Percentiles rank a stretch among this genome's conserved stretches.
These are phyloP conservation scores for Stemphylium lycopersici DNA, from an alignment of 2,329 filamentous ascomycete genomes.

Conservation along the genomic window DNA sequence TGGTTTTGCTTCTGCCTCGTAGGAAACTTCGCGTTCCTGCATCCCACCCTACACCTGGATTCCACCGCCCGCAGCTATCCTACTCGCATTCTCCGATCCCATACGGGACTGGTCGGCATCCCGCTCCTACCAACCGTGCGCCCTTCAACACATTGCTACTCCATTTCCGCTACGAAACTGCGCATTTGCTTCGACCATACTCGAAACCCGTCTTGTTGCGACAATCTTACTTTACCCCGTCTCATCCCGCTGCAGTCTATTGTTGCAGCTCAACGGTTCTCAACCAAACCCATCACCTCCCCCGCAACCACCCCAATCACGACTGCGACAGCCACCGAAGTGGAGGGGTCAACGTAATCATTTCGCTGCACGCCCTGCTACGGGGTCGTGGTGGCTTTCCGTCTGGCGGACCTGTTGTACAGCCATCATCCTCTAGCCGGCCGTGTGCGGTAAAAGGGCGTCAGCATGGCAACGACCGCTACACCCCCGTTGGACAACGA, in stretches of 20 bases:
- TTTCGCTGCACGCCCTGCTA: constrained; percentile 11
- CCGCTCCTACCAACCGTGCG: constrained; percentile 1
- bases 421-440: constrained; percentile 2
- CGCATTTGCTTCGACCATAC: constrained; percentile 3
- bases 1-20: neutral
- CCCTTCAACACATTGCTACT: neutral
- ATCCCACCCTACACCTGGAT: neutral
- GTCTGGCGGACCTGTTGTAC: constrained; percentile 5
- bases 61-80: neutral
- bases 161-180: constrained; percentile 1
- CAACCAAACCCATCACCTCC: neutral
- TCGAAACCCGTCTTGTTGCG: constrained; percentile 7
- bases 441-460: constrained; percentile 1
- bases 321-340: neutral
- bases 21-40: neutral
- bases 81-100: neutral
- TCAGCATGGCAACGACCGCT: constrained; percentile 28
- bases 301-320: neutral
- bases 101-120: neutral
- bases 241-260: neutral
- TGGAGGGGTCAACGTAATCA: constrained; percentile 5
- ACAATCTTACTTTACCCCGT: constrained; percentile 6
- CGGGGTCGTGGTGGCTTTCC: constrained; percentile 10
- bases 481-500: constrained; percentile 31
- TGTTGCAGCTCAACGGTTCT: neutral